These are phyloP conservation scores for Mycena pura DNA, from an alignment of 768 basidiomycete species.

Conservation along the genomic window DNA sequence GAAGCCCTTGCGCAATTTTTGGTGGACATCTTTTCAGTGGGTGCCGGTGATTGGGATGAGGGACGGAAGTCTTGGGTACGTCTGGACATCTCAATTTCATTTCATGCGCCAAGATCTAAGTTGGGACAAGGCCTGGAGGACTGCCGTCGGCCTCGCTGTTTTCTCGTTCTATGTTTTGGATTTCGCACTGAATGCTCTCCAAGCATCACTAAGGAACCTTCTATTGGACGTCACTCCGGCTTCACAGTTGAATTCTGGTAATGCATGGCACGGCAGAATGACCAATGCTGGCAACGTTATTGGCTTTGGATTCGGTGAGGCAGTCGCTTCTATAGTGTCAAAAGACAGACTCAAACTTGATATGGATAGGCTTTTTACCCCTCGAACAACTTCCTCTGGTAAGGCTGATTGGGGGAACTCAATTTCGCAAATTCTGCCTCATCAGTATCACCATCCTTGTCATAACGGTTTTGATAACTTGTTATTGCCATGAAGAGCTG, in stretches of 20 bases:
- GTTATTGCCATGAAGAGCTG: slow-evolving; percentile 83
- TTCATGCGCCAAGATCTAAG: not conserved
- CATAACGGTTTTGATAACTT: slow-evolving; percentile 86
- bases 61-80: slow-evolving; percentile 65
- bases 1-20: slow-evolving; percentile 71
- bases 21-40: slow-evolving; percentile 78
- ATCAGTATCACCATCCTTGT: slow-evolving; percentile 82
- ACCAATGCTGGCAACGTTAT: slow-evolving; percentile 96
- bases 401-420: slow-evolving; percentile 82
- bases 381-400: slow-evolving; percentile 81
- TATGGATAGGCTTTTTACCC: slow-evolving; percentile 79
- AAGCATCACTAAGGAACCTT: slow-evolving; percentile 93
- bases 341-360: slow-evolving; percentile 19
- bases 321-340: no score
- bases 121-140: slow-evolving; percentile 59
- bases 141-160: slow-evolving; percentile 86
- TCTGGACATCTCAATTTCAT: not conserved
- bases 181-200: slow-evolving; percentile 95
- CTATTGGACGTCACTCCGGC: slow-evolving; percentile 90
- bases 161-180: slow-evolving; percentile 93
- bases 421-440: slow-evolving; percentile 96
- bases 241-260: slow-evolving; percentile 89
- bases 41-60: slow-evolving; percentile 89
- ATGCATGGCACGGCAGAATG: slow-evolving; percentile 98
- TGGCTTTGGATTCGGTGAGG: slow-evolving; percentile 88